Conservation (phyloP, 2,329 filamentous ascomycete genomes). For the Sclerotiophoma versabilis region DNA sequence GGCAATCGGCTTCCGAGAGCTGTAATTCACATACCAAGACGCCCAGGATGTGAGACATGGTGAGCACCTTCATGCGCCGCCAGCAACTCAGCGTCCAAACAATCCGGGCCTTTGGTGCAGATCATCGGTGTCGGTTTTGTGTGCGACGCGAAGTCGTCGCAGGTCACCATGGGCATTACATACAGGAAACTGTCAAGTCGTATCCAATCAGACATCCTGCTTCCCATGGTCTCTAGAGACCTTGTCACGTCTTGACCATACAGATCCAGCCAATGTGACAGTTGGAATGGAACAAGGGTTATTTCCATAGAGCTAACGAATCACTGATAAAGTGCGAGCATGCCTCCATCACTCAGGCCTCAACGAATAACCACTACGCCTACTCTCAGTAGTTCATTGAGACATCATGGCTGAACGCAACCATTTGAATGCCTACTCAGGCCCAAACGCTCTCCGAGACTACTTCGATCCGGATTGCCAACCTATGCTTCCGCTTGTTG, state of each 20-base stretch:
- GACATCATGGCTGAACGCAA: slow-evolving; percentile 18
- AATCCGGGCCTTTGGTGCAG: background rate
- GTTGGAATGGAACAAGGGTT: background rate
- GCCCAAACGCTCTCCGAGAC: slow-evolving; percentile 62
- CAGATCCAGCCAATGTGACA: background rate
- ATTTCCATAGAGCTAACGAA: background rate
- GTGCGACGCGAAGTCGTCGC: background rate
- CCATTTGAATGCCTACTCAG: slow-evolving; percentile 62
- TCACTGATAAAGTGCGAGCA: background rate
- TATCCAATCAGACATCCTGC: background rate
- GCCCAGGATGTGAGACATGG: slow-evolving; percentile 6
- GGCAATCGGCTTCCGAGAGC: background rate
- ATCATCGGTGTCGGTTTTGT: background rate
- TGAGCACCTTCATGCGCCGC: slow-evolving; percentile 3
- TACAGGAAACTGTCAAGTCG: background rate
- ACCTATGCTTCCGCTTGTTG: slow-evolving; percentile 67
- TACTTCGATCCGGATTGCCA: slow-evolving; percentile 67
- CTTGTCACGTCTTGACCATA: too few relatives aligned
- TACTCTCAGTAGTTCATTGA: background rate
- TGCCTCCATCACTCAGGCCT: background rate
- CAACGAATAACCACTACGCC: background rate
- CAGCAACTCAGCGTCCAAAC: background rate
- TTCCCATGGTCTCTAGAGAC: background rate
- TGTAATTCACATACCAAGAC: background rate
- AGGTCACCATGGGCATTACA: background rate